phyloP scores from a whole-genome alignment of 768 basidiomycete species.

The Dioszegia hungarica region DNA sequence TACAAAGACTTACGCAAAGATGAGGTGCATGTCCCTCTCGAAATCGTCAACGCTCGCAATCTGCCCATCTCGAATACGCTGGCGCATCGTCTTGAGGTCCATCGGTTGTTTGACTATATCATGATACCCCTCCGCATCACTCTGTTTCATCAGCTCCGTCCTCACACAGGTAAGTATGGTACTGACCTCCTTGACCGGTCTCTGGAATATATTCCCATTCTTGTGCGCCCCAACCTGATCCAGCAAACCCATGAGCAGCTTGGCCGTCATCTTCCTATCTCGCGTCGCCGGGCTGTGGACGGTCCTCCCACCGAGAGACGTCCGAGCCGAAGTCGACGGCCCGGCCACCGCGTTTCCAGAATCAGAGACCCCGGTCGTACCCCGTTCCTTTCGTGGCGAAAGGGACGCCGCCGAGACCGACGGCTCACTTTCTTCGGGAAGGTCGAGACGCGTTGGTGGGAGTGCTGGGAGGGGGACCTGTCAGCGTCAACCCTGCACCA shows the following conservation, averaged over 20 bases:
- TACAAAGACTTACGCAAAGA: constrained; percentile 62
- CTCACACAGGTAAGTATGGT: not conserved
- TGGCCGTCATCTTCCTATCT: constrained; percentile 57
- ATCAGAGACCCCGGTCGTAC: not conserved
- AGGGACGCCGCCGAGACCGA: not conserved
- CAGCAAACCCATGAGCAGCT: constrained; percentile 73
- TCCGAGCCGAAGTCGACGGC: not conserved
- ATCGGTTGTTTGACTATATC: constrained; percentile 91
- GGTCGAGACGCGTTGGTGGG: not conserved
- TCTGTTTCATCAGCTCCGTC: not conserved
- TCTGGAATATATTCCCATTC: constrained; percentile 83
- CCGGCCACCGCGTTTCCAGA: too few species aligned
- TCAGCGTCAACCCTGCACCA: constrained; percentile 6
- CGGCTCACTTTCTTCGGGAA: not conserved
- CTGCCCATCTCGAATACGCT: constrained; percentile 72
- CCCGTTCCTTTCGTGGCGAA: not conserved
- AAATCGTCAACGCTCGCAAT: constrained; percentile 80
- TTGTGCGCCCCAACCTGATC: constrained; percentile 77
- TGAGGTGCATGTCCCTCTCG: constrained; percentile 80
- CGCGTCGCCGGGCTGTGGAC: constrained; percentile 4
- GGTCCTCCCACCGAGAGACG: not conserved
- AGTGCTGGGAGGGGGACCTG: constrained; percentile 12
- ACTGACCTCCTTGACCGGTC: constrained; percentile 67
- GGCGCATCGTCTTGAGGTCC: constrained; percentile 89
- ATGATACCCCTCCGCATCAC: constrained; percentile 85